Base-by-base conservation (phyloP, 495 filamentous ascomycete genomes). In the Thermothielavioides terrestris region DNA sequence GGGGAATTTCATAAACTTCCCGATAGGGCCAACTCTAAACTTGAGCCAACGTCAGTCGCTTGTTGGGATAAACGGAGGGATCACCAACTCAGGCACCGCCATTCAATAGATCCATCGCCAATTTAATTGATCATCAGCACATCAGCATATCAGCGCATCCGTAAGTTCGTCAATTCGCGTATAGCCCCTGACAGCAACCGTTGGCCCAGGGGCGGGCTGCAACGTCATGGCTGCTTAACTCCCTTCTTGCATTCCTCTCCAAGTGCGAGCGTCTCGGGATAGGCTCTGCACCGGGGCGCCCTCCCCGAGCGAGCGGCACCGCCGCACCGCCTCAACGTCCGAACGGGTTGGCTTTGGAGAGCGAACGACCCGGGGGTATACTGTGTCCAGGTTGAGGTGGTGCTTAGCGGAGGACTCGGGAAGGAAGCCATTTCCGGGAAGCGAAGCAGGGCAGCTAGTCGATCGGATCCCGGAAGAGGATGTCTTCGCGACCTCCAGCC, bases 41-140 rank as follows among this genome's bases (percentile, higher is more conserved):
- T n/a, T n/a, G n/a, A n/a, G n/a, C n/a, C n/a, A n/a, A n/a, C n/a
- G n/a, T n/a, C n/a, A n/a, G n/a, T n/a, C n/a, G n/a, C n/a, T n/a
- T n/a, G n/a, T n/a, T n/a, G n/a, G n/a, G 17, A 8, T n/a, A 21
- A 42, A n/a, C 20, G 11, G 11, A 30, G 6, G 27, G 27, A 21
- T 28, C 6, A 28, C 32, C 42, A 32, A 9, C 12, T 20, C 22
- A 11, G 25, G 26, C 40, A 46, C 18, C 20, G 30, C 43, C 43
- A 46, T 46, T 30, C 44, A 27, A 46, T 46, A 46, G 44, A 20
- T 46, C 32, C n/a, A n/a, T n/a, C n/a, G 8, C 4, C 23, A 18
- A 20, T 27, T n/a, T 34, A 21, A 45, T 34, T 6, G 30, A 31
- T 22, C 27, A 31, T 22, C 17, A 22, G 17, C 41, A 30, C 10